These are phyloP conservation scores for Talaromyces sp. DNA, from an alignment of 2,329 filamentous ascomycete species.

Conservation along the genomic window DNA sequence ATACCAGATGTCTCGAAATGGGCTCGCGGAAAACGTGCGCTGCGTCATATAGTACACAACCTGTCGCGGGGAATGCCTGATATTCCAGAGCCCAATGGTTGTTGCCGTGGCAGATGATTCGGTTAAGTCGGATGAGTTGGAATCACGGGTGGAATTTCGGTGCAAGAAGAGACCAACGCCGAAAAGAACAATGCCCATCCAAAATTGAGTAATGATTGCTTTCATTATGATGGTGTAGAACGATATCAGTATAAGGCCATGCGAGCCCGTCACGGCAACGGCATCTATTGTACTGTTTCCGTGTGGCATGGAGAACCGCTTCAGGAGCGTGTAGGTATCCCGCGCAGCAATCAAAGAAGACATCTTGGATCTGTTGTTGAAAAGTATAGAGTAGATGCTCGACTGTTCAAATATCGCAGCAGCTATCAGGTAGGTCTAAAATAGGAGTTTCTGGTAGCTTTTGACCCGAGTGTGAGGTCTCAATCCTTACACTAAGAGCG, in stretches of 20 bases:
- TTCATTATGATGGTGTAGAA: slow-evolving; percentile 12
- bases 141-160: not conserved
- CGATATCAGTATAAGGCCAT: slow-evolving; percentile 2
- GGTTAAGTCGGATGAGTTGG: not conserved
- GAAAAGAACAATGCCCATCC: slow-evolving; percentile 5
- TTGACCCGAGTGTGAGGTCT: not conserved
- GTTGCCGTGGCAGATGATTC: not conserved
- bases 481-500: not conserved
- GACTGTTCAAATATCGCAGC: not conserved
- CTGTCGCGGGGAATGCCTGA: not conserved
- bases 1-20: not conserved
- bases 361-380: not conserved
- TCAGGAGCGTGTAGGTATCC: slow-evolving; percentile 1
- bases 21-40: not conserved
- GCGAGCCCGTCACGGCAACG: not conserved
- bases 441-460: not conserved
- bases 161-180: slow-evolving; percentile 4
- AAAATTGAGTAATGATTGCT: slow-evolving; percentile 8
- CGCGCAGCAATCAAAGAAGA: not conserved
- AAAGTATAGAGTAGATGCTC: not conserved
- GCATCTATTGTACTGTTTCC: slow-evolving; percentile 6
- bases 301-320: slow-evolving; percentile 1
- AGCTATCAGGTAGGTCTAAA: not conserved
- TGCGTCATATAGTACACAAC: not conserved
- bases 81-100: slow-evolving; percentile 5